A percentile compares a stretch with the other conserved stretches of the same genome.
Conservation (phyloP, 228 moss, liverwort and hornwort species). For the Sphagnum magellanicum region DNA sequence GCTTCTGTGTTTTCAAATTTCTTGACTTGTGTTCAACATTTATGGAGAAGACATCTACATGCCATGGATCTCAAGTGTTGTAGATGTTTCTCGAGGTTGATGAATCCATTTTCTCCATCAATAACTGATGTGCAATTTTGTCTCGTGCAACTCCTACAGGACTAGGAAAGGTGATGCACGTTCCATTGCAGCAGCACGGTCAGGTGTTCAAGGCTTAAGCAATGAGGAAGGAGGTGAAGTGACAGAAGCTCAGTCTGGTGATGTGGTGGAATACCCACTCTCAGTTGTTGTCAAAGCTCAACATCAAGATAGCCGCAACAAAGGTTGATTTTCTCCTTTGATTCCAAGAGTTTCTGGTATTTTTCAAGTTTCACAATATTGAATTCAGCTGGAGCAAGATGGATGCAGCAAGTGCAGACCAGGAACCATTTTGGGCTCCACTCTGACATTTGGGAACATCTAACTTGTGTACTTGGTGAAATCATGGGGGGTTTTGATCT, state of each 20-base stretch:
- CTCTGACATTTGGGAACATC: too few relatives aligned
- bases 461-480: too few relatives aligned
- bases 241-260: constrained; percentile 57
- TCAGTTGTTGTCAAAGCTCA: constrained; percentile 54
- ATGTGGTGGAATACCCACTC: constrained; percentile 68
- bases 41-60: too few relatives aligned
- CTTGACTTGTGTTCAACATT: too few relatives aligned
- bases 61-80: not conserved
- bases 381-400: not conserved
- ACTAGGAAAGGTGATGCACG: constrained; percentile 73
- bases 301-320: constrained; percentile 59
- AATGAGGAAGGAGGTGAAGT: constrained; percentile 39
- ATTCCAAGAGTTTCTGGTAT: not conserved
- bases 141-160: constrained; percentile 13
- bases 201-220: constrained; percentile 18
- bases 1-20: too few relatives aligned
- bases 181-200: constrained; percentile 50
- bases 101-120: not conserved
- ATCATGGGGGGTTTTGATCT: constrained; percentile 1
- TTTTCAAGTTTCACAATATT: not conserved
- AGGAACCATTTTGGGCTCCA: too few relatives aligned
- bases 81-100: not conserved
- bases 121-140: not conserved
- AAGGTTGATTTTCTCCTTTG: constrained; percentile 22
- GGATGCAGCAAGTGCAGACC: too few relatives aligned